These are phyloP conservation scores for Ascoidea asiatica DNA, from an alignment of 805 yeast genomes.

Conservation along the genomic window DNA sequence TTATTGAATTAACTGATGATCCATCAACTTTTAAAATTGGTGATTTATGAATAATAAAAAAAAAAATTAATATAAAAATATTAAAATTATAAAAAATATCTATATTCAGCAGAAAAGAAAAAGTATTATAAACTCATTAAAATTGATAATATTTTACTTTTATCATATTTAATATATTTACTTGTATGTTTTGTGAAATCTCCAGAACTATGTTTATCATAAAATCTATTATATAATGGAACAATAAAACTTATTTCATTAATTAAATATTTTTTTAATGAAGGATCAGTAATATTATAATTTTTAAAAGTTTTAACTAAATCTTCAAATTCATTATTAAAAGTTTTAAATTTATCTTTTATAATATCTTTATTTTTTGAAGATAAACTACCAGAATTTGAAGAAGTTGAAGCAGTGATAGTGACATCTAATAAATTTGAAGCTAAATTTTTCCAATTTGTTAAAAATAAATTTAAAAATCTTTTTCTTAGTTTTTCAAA, in stretches of 20 bases:
- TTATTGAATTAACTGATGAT: constrained; percentile 20
- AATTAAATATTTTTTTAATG: constrained; percentile 46
- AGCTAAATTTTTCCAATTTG: constrained; percentile 73
- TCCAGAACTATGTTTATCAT: constrained; percentile 59
- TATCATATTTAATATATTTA: constrained; percentile 58
- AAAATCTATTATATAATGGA: constrained; percentile 77
- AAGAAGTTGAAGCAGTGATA: constrained; percentile 40
- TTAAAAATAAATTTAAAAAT: constrained; percentile 56
- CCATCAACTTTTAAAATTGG: no score
- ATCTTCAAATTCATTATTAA: constrained; percentile 74
- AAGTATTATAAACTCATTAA: no score
- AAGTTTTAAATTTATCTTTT: constrained; percentile 73
- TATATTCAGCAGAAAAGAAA: no score
- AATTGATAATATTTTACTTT: constrained; percentile 15
- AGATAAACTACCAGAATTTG: constrained; percentile 29
- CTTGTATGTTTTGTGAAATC: constrained; percentile 58
- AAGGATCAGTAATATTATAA: constrained; percentile 53
- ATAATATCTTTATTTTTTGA: constrained; percentile 71
- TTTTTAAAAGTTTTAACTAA: constrained; percentile 52
- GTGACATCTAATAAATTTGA: constrained; percentile 71
- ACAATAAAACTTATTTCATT: constrained; percentile 59
- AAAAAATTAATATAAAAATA: no score
- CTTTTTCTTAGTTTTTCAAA: constrained; percentile 58
- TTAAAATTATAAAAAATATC: no score
- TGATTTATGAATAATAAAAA: no score